These are phyloP conservation scores for Geoglossum cookeanum DNA, from an alignment of 2,329 filamentous ascomycete species.

Conservation along the genomic window DNA sequence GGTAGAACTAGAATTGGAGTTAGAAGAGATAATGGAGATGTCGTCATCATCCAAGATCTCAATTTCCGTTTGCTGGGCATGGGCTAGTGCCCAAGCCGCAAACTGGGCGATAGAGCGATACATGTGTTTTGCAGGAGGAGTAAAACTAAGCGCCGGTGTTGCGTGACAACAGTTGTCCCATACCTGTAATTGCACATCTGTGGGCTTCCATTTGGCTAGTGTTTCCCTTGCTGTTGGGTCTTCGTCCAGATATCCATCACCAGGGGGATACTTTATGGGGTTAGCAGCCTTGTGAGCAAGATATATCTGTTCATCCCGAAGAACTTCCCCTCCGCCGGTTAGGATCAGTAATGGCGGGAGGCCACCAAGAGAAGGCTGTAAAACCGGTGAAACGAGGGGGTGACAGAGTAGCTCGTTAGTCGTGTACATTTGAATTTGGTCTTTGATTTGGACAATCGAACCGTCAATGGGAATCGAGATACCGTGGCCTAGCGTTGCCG, in stretches of 20 bases:
- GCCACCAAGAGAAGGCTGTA: slow-evolving; percentile 78
- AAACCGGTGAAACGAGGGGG: slow-evolving; percentile 71
- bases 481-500: slow-evolving; percentile 11
- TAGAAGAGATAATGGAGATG: slow-evolving; percentile 55
- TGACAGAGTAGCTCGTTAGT: slow-evolving; percentile 74
- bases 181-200: slow-evolving; percentile 81
- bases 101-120: slow-evolving; percentile 86
- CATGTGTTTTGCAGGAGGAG: slow-evolving; percentile 90
- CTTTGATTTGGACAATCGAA: slow-evolving; percentile 52
- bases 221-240: slow-evolving; percentile 33
- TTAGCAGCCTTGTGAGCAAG: slow-evolving; percentile 87
- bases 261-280: slow-evolving; percentile 55
- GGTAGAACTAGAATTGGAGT: slow-evolving; percentile 20
- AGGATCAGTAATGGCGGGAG: slow-evolving; percentile 75
- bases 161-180: slow-evolving; percentile 95
- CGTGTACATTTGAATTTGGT: slow-evolving; percentile 80
- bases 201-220: slow-evolving; percentile 54
- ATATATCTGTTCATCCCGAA: slow-evolving; percentile 90
- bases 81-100: slow-evolving; percentile 72
- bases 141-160: slow-evolving; percentile 83
- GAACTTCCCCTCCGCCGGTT: slow-evolving; percentile 69
- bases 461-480: slow-evolving; percentile 55
- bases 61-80: slow-evolving; percentile 61
- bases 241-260: slow-evolving; percentile 41
- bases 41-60: slow-evolving; percentile 65